Evolutionary conservation across 2,329 filamentous ascomycete species (phyloP).

Genomic region (Dissoconium aciculare): DNA sequence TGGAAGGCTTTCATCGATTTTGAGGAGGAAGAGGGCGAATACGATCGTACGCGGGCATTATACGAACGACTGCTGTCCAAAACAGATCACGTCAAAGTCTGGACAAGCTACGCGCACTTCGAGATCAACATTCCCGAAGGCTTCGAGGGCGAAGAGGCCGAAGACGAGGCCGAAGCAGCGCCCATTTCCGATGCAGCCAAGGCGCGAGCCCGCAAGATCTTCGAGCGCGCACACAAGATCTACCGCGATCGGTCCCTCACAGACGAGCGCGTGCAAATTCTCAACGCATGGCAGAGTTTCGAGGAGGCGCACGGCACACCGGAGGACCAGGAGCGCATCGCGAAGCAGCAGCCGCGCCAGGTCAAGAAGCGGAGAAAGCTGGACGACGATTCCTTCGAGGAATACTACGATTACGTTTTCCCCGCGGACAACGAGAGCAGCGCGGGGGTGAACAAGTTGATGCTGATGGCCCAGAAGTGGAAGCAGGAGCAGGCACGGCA

Average conservation of each 20-base stretch:
- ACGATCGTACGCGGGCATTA: conserved; percentile 61
- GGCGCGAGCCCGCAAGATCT: conserved; percentile 63
- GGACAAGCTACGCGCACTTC: conserved; percentile 97
- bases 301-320: conserved; percentile 68
- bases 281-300: conserved; percentile 86
- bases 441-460: conserved; percentile 65
- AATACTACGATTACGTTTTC: conserved; percentile 96
- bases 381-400: conserved; percentile 87
- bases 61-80: conserved; percentile 87
- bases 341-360: conserved; percentile 84
- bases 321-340: conserved; percentile 65
- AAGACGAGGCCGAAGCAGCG: conserved; percentile 42
- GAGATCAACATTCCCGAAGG: conserved; percentile 84
- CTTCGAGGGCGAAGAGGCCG: conserved; percentile 43
- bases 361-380: conserved; percentile 85
- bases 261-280: conserved; percentile 80
- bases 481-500: conserved; percentile 44
- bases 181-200: conserved; percentile 72
- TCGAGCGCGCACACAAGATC: conserved; percentile 67
- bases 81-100: conserved; percentile 98
- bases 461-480: conserved; percentile 79
- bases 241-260: conserved; percentile 86
- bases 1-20: conserved; percentile 99
- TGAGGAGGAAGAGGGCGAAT: conserved; percentile 76
- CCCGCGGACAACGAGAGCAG: conserved; percentile 67